Evolutionary conservation across 1,284 basidiomycete species (phyloP).

Genomic region (Boletus smithii): DNA sequence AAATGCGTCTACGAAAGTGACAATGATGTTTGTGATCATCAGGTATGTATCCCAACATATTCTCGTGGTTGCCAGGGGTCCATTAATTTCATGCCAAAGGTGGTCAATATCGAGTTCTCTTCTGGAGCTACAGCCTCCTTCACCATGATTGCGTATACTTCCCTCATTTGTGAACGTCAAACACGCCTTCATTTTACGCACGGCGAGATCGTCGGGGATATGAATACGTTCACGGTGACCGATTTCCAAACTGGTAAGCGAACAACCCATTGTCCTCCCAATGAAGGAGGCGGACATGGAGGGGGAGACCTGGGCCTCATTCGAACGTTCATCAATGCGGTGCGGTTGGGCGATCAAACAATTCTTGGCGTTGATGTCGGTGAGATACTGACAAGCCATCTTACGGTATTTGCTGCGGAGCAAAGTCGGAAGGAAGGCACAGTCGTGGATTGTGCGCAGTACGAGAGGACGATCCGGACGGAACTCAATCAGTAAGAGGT

Average conservation of each 20-base stretch:
- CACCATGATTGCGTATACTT: conserved; percentile 78
- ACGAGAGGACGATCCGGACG: conserved; percentile 49
- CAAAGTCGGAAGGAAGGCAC: conserved; percentile 62
- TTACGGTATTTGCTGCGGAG: conserved; percentile 85
- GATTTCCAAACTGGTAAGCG: conserved; percentile 64
- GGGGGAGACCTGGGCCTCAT: conserved; percentile 79
- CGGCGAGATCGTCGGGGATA: conserved; percentile 82
- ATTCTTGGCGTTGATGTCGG: conserved; percentile 62
- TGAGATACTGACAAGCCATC: conserved; percentile 72
- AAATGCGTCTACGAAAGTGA: conserved; percentile 78
- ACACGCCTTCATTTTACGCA: conserved; percentile 77
- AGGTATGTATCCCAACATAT: conserved; percentile 33
- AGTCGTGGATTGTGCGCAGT: conserved; percentile 63
- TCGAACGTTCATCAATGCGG: conserved; percentile 68
- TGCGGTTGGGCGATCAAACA: conserved; percentile 57
- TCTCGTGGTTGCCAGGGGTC: not conserved
- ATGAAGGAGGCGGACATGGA: conserved; percentile 70
- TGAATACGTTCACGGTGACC: conserved; percentile 70
- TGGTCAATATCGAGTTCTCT: conserved; percentile 80
- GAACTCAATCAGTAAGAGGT: conserved; percentile 20
- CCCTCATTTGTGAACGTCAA: conserved; percentile 69
- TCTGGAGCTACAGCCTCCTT: conserved; percentile 75
- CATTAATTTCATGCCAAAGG: conserved; percentile 33
- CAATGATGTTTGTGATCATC: conserved; percentile 81
- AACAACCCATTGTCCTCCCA: conserved; percentile 48